Evolutionary conservation across 164 flowering plant species (phyloP).

Genomic region (Platanus orientalis): DNA sequence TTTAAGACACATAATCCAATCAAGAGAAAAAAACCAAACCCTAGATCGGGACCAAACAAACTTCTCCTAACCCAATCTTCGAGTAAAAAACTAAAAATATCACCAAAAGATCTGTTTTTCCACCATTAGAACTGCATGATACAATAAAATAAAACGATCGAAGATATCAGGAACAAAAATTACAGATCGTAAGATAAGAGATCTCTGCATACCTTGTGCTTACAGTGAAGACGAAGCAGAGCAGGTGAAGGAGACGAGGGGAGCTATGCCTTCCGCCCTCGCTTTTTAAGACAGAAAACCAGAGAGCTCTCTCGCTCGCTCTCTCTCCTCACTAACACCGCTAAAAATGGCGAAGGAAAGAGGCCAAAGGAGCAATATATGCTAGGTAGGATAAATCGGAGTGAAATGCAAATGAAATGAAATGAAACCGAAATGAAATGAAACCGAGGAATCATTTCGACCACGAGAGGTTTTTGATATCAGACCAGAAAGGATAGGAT

Average conservation of each 20-base stretch:
- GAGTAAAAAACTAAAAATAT: too few species aligned
- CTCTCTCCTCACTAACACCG: background rate
- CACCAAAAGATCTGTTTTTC: background rate
- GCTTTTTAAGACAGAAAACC: background rate
- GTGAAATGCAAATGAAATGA: slow-evolving; percentile 26
- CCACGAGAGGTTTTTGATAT: too few species aligned
- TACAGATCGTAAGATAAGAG: background rate
- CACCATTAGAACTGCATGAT: background rate
- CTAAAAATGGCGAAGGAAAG: background rate
- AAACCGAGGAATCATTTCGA: slow-evolving; percentile 26
- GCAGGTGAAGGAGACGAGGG: background rate
- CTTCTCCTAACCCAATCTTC: background rate
- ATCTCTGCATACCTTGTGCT: background rate
- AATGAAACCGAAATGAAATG: slow-evolving; percentile 1
- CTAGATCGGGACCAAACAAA: background rate
- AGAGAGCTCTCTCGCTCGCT: background rate
- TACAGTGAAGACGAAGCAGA: background rate
- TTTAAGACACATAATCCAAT: background rate
- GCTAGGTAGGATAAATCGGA: background rate
- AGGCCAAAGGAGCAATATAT: slow-evolving; percentile 1
- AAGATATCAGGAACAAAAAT: background rate
- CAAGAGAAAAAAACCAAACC: background rate
- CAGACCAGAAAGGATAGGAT: slow-evolving; percentile 36
- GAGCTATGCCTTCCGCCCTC: background rate
- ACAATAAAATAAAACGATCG: background rate